Conservation (phyloP, 75 land plant genomes). For the Sequoiadendron giganteum region DNA sequence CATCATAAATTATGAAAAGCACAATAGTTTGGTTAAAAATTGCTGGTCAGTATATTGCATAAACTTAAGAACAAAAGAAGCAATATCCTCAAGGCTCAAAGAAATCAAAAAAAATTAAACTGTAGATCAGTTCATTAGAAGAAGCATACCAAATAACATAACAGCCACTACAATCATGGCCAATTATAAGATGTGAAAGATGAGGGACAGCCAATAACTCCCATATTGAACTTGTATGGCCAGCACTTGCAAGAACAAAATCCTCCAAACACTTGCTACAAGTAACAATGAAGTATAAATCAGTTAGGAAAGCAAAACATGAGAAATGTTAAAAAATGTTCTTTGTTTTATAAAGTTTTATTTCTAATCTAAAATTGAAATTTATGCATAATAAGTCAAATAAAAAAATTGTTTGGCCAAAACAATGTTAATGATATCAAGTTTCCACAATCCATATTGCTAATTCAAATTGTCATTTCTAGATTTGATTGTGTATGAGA, state of each 20-base stretch:
- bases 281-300: not conserved
- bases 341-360: not conserved
- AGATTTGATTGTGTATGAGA: too few species aligned
- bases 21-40: too few species aligned
- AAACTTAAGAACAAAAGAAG: not conserved
- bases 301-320: too few species aligned
- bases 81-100: not conserved
- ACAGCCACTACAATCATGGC: constrained; percentile 52
- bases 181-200: constrained; percentile 32
- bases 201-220: constrained; percentile 56
- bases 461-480: too few species aligned
- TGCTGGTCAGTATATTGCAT: too few species aligned
- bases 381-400: not conserved
- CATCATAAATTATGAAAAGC: too few species aligned
- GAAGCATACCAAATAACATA: constrained; percentile 53
- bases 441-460: too few species aligned
- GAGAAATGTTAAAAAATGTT: not conserved
- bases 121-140: not conserved
- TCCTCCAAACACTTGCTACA: constrained; percentile 46
- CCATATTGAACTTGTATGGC: constrained; percentile 20
- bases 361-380: not conserved
- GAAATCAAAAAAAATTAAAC: not conserved
- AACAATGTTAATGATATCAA: too few species aligned
- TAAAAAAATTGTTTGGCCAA: not conserved
- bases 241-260: constrained; percentile 27